Conservation (phyloP, 148 eudicot species). For the Suaeda aralocaspica region DNA sequence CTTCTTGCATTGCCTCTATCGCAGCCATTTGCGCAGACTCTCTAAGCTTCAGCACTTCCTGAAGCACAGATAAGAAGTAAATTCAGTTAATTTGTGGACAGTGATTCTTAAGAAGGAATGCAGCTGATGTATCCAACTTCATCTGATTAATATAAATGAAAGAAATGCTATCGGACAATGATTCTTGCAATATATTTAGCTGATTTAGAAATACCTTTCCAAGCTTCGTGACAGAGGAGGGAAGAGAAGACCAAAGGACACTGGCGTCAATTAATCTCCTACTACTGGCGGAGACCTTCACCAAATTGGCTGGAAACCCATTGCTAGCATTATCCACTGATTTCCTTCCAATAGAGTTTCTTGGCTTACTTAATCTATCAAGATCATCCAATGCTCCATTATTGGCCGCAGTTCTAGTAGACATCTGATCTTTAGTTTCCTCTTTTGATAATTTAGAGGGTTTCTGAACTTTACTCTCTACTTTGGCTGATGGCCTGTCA, state of each 20-base stretch:
- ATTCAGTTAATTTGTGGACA: too few species aligned
- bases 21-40: slow-evolving; percentile 82
- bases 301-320: slow-evolving; percentile 64
- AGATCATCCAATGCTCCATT: slow-evolving; percentile 47
- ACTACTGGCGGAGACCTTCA: slow-evolving; percentile 54
- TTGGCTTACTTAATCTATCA: slow-evolving; percentile 40
- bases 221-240: slow-evolving; percentile 70
- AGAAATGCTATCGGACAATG: not conserved
- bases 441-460: slow-evolving; percentile 41
- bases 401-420: slow-evolving; percentile 31
- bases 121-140: too few species aligned
- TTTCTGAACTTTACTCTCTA: slow-evolving; percentile 36
- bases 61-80: too few species aligned
- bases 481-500: slow-evolving; percentile 54
- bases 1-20: slow-evolving; percentile 81
- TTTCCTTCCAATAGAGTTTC: slow-evolving; percentile 45
- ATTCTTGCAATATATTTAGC: not conserved
- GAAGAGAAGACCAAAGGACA: slow-evolving; percentile 73
- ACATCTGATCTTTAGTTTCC: slow-evolving; percentile 35
- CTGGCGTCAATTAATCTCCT: slow-evolving; percentile 60
- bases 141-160: not conserved
- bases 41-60: slow-evolving; percentile 80
- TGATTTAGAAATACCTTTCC: slow-evolving; percentile 53
- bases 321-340: slow-evolving; percentile 38
- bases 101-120: too few species aligned